Conservation (phyloP, 139 green algal species). For the Bryopsis sp. region DNA sequence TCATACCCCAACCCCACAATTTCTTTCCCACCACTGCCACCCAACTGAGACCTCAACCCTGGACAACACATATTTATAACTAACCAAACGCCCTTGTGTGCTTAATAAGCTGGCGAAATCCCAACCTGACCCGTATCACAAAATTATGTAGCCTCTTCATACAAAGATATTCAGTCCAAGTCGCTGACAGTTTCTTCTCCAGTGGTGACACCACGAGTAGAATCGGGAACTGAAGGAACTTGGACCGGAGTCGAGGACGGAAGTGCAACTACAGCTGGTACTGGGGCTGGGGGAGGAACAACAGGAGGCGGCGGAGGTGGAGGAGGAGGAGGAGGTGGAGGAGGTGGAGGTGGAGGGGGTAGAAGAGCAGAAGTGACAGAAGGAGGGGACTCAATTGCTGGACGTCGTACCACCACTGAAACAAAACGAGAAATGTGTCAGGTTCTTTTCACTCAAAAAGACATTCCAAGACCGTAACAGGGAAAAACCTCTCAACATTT, state of each 20-base stretch:
- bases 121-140: too few species aligned
- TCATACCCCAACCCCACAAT: too few species aligned
- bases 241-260: background rate
- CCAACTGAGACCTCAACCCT: too few species aligned
- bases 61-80: too few species aligned
- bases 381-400: background rate
- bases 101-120: too few species aligned
- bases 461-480: background rate
- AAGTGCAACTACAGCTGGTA: background rate
- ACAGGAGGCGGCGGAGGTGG: background rate
- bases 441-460: background rate
- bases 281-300: background rate
- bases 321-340: background rate
- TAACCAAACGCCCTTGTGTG: too few species aligned
- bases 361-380: background rate
- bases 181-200: too few species aligned
- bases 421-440: background rate
- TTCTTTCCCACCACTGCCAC: too few species aligned
- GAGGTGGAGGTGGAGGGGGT: background rate
- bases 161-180: too few species aligned
- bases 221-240: background rate
- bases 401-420: too few species aligned
- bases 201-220: too few species aligned
- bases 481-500: background rate
- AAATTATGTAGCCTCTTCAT: too few species aligned